Evolutionary conservation across 371 early-diverging fungal genomes (phyloP).

Genomic region (Mucor mucedo): DNA sequence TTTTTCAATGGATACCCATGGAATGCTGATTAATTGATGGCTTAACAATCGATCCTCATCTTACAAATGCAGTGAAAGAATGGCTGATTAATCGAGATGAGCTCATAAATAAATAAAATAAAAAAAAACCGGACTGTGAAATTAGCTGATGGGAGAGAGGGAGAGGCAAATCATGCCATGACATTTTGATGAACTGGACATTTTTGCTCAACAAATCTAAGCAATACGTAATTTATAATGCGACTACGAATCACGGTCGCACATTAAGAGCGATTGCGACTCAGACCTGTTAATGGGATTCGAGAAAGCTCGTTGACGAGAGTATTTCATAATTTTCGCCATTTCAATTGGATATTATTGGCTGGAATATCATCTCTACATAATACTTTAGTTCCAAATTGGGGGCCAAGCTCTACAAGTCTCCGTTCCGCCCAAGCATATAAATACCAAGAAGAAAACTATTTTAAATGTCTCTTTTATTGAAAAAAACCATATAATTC

Average conservation of each 20-base stretch:
- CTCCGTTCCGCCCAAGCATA: conserved; percentile 3
- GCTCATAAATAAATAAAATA: background rate
- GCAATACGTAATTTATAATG: conserved; percentile 15
- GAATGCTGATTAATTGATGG: too few species aligned
- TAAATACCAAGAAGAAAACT: conserved; percentile 11
- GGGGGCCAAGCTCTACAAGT: background rate
- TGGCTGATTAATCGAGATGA: too few species aligned
- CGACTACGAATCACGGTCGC: conserved; percentile 11
- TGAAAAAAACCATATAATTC: background rate
- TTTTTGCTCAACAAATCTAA: too few species aligned
- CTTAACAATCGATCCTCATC: background rate
- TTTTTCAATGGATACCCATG: too few species aligned
- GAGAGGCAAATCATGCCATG: too few species aligned
- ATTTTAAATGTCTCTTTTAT: background rate
- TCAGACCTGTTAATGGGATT: conserved; percentile 29
- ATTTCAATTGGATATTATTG: conserved; percentile 37
- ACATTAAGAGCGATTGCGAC: conserved; percentile 17
- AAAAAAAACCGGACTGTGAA: conserved; percentile 2
- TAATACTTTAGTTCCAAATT: conserved; percentile 27
- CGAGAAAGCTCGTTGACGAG: conserved; percentile 29
- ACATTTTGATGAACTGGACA: too few species aligned
- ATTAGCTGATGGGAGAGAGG: background rate
- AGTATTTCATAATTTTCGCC: conserved; percentile 35
- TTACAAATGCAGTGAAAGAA: background rate
- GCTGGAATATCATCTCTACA: conserved; percentile 30